Evolutionary conservation across 768 basidiomycete genomes (phyloP).

Genomic region (Kondoa malvinella): DNA sequence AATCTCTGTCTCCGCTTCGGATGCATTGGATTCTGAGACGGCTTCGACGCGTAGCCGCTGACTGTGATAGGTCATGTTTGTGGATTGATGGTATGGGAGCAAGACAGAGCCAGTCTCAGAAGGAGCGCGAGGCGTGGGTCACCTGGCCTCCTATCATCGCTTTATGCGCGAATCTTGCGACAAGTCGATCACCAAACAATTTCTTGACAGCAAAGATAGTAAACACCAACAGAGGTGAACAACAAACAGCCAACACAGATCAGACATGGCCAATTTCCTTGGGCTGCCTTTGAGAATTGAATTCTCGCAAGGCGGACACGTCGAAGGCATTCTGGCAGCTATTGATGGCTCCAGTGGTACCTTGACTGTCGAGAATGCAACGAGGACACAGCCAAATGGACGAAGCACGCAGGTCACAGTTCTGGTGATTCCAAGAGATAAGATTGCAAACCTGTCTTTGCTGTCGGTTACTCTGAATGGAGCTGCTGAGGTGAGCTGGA

Average conservation of each 20-base stretch:
- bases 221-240: too few relatives aligned
- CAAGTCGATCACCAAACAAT: too few relatives aligned
- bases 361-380: neutral
- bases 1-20: neutral
- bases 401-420: neutral
- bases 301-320: too few relatives aligned
- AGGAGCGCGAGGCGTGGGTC: too few relatives aligned
- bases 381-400: neutral
- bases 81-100: neutral
- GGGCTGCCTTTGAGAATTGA: too few relatives aligned
- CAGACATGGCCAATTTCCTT: conserved; percentile 1
- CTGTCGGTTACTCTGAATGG: neutral
- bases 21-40: neutral
- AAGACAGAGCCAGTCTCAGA: too few relatives aligned
- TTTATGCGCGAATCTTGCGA: too few relatives aligned
- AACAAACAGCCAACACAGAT: too few relatives aligned
- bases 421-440: conserved; percentile 2
- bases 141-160: too few relatives aligned
- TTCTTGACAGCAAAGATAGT: too few relatives aligned
- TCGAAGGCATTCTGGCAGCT: conserved; percentile 11
- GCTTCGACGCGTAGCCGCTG: neutral
- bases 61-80: neutral
- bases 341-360: conserved; percentile 9
- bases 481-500: too few relatives aligned
- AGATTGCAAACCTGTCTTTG: neutral